Base-by-base conservation (phyloP, 805 yeast genomes). In the Ogataea methanolica region DNA sequence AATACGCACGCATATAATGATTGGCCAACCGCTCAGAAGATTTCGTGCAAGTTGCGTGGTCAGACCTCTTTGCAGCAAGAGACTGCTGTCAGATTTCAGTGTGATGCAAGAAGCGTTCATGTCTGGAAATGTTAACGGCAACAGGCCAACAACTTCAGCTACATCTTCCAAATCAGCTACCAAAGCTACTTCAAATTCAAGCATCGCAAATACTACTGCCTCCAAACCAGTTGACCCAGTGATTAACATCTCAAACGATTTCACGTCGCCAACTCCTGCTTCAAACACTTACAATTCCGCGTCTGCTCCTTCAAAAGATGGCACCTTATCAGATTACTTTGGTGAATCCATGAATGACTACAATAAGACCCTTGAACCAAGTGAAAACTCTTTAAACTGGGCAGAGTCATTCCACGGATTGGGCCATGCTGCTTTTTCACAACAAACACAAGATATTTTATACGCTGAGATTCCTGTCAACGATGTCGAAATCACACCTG, bases 401-500 rank as follows among this genome's bases (percentile, higher is more conserved):
- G 76, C 91, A 12, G 83, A 79, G 23, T 87, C 96, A 2, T 94
- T 84, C 71, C 85, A 79, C 56, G 98, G 98, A 0, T 70, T 94
- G 33, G 96, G 96, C 6, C 69, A 80, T 3, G 79, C 74, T n/a
- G 84, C 97, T 1, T 92, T 94, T 59, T 68, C 82, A 4, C 72
- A 72, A 15, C 78, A 79, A 37, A 73, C 82, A 0, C 82, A 80
- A 46, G 76, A 78, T 23, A 72, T 79, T n/a, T 69, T 94, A 16
- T 62, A 81, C 45, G 78, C 83, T 6, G 78, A 83, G 0, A 61
- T 94, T n/a, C 76, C 74, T 0, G 74, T 79, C 6, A 75, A 75
- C 26, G 97, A 92, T 56, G 82, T 94, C 44, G 99, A 94, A 64
- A 85, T 94, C 54, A 94, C 92, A 51, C 98, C 98, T 0, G 99